Base-by-base conservation (phyloP, 108 stramenopile genomes). In the Conticribra weissflogii region DNA sequence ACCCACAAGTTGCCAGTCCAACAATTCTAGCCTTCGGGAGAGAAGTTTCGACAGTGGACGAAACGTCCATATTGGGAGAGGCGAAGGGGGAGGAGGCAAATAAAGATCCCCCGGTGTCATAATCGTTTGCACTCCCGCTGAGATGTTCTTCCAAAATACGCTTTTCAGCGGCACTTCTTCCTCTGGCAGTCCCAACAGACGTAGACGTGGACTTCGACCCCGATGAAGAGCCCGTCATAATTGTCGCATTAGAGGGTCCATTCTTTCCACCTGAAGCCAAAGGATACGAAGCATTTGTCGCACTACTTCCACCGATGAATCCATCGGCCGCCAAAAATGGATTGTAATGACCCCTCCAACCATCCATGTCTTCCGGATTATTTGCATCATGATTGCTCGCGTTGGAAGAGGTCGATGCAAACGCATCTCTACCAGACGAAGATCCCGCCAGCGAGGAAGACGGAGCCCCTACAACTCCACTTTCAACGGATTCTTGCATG, bases 271-370 rank as follows among this genome's bases (percentile, higher is more conserved):
- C 23, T 30, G 55, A 2, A 2, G 27, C 19, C 0, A 23, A n/a
- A 8, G 55, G 18, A 30, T 12, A 41, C 16, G 15, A 30, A 22
- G 25, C 29, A 12, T 17, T 66, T 2, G 14, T 54, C 12, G 24
- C 32, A 24, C 53, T 54, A 31, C 17, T 46, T 16, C 29, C 23
- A 29, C 50, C 8, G 19, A 56, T 32, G 14, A 54, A 56, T 57
- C 66, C 66, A 54, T 47, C 68, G 3, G 68, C 74, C 27, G 70
- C 67, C 14, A 22, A 0, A 64, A 94, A 85, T 4, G 93, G 93
- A 57, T 80, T 67, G 62, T 87, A 84, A 46, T 92, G 88, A 21
- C 93, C 93, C 44, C 93, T 74, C 93, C 93, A 94, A 21, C 93
- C 93, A 79, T 94, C 93, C 66, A 92, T 63, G 33, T 87, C 88